phyloP scores from a whole-genome alignment of 2,329 filamentous ascomycete genomes.

The Sphaerostilbella broomeana region DNA sequence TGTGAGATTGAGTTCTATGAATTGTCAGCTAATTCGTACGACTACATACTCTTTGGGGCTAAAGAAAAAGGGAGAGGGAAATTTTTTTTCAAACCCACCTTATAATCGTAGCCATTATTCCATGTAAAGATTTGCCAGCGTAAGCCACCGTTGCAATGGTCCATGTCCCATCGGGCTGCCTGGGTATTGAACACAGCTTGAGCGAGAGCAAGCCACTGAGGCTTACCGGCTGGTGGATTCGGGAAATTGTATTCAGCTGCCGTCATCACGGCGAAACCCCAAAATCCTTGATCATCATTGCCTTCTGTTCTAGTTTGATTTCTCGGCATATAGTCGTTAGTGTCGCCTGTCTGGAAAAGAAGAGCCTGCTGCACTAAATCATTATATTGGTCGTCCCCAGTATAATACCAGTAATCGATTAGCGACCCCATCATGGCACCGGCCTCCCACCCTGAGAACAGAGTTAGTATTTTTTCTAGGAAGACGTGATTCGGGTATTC shows the following conservation, averaged over 20 bases:
- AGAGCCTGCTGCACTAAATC: slow-evolving; percentile 60
- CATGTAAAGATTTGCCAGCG: slow-evolving; percentile 81
- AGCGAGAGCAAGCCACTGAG: slow-evolving; percentile 64
- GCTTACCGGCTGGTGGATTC: slow-evolving; percentile 47
- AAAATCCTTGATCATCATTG: slow-evolving; percentile 72
- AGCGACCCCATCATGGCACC: slow-evolving; percentile 66
- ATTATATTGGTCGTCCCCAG: slow-evolving; percentile 66
- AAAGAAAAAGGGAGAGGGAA: not conserved
- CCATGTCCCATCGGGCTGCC: slow-evolving; percentile 62
- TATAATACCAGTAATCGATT: slow-evolving; percentile 82
- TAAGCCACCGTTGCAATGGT: slow-evolving; percentile 65
- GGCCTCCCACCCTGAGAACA: slow-evolving; percentile 57
- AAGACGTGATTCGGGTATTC: not conserved
- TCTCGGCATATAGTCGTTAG: slow-evolving; percentile 70
- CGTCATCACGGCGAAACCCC: slow-evolving; percentile 63
- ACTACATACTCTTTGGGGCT: not conserved
- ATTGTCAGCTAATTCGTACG: slow-evolving; percentile 19
- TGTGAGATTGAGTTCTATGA: slow-evolving; percentile 62
- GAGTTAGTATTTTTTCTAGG: not conserved
- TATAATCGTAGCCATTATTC: slow-evolving; percentile 78
- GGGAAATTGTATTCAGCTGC: slow-evolving; percentile 65
- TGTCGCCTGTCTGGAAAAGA: slow-evolving; percentile 65
- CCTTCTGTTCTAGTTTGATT: slow-evolving; percentile 64
- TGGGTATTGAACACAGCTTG: slow-evolving; percentile 80
- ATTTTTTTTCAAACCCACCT: slow-evolving; percentile 6